Base-by-base conservation (phyloP, 2,329 filamentous ascomycete species). In the Fusarium xyrophilum region DNA sequence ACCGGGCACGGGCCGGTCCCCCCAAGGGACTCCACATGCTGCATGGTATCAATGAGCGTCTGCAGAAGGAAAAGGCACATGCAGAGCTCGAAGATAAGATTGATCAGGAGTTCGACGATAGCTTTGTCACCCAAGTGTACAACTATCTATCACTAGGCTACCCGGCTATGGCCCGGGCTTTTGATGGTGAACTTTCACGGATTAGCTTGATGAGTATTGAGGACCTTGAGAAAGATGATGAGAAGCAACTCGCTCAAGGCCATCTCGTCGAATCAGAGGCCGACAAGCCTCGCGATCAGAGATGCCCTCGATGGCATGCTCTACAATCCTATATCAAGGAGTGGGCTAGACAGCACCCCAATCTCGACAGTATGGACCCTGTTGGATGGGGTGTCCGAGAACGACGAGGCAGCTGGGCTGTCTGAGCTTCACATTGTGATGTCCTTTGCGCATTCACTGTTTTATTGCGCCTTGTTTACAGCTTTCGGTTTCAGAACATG, bases 121-220 rank as follows among this genome's bases (percentile, higher is more conserved):
- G 84, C 6, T 97, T 97, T 76, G 88, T 97, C 58, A 97, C 94
- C 0, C 95, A 98, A 79, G 94, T 98, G 11, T 98, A 96, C 84
- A 97, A 98, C 78, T 98, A 98, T 78, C 85, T 98, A 19, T 97
- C 93, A 1, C 85, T 98, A 8, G 95, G 95, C 8, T 97, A 97
- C 77, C 94, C 95, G 6, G 90, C 92, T 35, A 88, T 93, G 74
- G 95, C 94, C 14, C 88, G 91, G 25, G 86, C 88, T 38, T 98
- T 92, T 75, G 95, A 98, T 75, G 86, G 89, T 14, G 95, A 98
- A 81, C 83, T 98, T 23, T 88, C 89, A 71, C 93, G 91, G 76
- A 96, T 97, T 59, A 91, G 90, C 33, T 84, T 86, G 13, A 88
- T 97, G 10, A 76, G 86, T 2, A 76, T 95, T 11, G 82, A 85